Evolutionary conservation across 441 rosid genomes (phyloP).

Genomic region (Theobroma grandiflorum): DNA sequence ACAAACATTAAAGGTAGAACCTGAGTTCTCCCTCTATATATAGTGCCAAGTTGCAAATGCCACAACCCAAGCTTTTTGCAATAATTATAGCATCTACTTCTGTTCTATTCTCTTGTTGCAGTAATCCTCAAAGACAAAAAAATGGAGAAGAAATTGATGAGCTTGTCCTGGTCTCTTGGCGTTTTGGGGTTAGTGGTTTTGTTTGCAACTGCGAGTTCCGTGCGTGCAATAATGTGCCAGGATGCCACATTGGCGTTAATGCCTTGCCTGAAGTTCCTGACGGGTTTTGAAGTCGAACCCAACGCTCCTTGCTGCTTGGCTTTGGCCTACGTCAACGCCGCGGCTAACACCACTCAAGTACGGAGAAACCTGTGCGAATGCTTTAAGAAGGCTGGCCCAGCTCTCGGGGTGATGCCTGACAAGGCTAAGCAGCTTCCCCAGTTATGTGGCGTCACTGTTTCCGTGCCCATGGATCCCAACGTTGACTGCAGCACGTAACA

Average conservation of each 20-base stretch:
- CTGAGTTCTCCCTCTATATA: no score
- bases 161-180: slow-evolving; percentile 12
- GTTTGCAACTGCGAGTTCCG: neutral
- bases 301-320: neutral
- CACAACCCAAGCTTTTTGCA: no score
- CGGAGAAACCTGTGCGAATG: neutral
- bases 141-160: slow-evolving; percentile 25
- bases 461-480: slow-evolving; percentile 3
- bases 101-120: neutral
- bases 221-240: slow-evolving; percentile 19
- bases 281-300: neutral
- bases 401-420: neutral
- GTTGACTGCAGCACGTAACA: slow-evolving; percentile 5
- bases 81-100: neutral
- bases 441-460: neutral
- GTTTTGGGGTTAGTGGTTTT: neutral
- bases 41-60: no score
- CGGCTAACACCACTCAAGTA: neutral
- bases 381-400: neutral
- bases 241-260: neutral
- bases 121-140: neutral
- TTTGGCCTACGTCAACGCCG: neutral
- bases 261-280: slow-evolving; percentile 22
- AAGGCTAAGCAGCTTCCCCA: slow-evolving; percentile 5
- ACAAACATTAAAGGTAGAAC: no score